phyloP scores from a whole-genome alignment of 805 yeast species.

The Wickerhamiella cacticola region DNA sequence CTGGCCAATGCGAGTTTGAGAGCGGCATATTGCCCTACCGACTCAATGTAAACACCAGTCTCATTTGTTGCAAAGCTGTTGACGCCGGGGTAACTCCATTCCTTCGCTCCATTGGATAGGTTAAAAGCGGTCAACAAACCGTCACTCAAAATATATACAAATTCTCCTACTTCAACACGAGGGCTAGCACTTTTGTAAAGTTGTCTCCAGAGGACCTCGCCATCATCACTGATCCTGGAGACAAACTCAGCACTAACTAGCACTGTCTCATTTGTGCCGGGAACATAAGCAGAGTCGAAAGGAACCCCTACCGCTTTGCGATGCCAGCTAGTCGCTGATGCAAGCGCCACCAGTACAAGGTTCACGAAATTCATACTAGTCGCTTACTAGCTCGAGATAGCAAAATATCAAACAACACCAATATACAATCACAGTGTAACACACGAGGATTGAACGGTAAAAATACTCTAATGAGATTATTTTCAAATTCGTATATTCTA shows the following conservation, averaged over 20 bases:
- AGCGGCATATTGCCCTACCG: not conserved
- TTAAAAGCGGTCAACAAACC: not conserved
- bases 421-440: no score
- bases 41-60: not conserved
- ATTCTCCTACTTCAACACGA: not conserved
- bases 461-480: no score
- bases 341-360: not conserved
- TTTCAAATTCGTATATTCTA: no score
- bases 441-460: no score
- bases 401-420: no score
- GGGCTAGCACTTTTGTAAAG: not conserved
- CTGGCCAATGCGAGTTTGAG: not conserved
- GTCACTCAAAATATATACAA: not conserved
- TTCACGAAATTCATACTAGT: not conserved
- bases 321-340: slow-evolving; percentile 6
- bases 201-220: slow-evolving; percentile 3
- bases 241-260: not conserved
- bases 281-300: not conserved
- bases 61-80: slow-evolving; percentile 5
- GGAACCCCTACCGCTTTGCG: not conserved
- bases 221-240: not conserved
- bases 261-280: not conserved
- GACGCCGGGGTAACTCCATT: slow-evolving; percentile 6
- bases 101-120: not conserved
- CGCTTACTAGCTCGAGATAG: not conserved